Evolutionary conservation across 208 protist genomes (phyloP), one percentile per base, ranked within the genome.

Genomic region (Crithidia mellificae): DNA sequence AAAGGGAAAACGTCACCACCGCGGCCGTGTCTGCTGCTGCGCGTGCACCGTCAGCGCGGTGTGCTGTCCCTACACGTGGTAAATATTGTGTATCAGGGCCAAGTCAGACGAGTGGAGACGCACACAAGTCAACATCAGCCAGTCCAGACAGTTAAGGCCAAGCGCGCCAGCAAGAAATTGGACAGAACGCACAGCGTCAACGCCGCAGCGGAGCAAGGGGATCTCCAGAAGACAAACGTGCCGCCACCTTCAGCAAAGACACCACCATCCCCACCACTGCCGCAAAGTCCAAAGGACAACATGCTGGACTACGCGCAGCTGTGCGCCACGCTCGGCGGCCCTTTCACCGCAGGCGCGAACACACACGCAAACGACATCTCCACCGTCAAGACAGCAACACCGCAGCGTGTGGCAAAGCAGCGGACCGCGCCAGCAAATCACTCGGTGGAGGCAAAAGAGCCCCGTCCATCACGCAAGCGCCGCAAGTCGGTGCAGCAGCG

Each of bases 21-120:
- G 22, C 27, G 34, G 0, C 59, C 59, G 0, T 65, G 20, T 14
- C 22, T 65, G 2, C 11, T 55, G n/a, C 32, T 65, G 22, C 59
- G 59, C 22, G 0, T 65, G 47, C 47, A 65, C 17, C 59, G 22
- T 1, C 46, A 34, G 15, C 27, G 59, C 2, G 59, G 59, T 20
- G 59, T 65, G 1, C 15, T 65, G 20, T 49, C 59, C 11, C 59
- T 65, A n/a, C 59, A 65, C 46, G 12, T 65, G 24, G 32, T 65
- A 2, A 30, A 65, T n/a, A 6, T 65, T 2, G 9, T 44, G 22
- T 65, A 34, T 17, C 7, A 65, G 2, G 59, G 46, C 9, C 57
- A 41, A 2, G 15, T 41, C 8, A 4, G 6, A 6, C 22, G n/a
- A 2, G 43, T 22, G 17, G 43, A 4, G n/a, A 2, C 17, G 14